Percentiles rank a stretch among this genome's conserved stretches.
Conservation (phyloP, 1,284 basidiomycete species). For the Wallemia mellicola region DNA sequence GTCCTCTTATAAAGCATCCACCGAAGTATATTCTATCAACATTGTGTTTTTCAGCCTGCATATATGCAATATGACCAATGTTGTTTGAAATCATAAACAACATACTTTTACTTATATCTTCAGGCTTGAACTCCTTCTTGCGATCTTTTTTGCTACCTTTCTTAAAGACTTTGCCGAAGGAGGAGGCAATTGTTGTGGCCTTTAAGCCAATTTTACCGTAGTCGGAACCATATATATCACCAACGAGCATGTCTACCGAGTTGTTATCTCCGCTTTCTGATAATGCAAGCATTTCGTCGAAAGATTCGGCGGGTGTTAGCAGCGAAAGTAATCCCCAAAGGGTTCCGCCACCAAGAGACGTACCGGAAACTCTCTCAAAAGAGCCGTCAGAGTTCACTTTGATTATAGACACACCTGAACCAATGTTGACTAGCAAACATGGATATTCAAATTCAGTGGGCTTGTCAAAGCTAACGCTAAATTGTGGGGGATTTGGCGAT, state of each 20-base stretch:
- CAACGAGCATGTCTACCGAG: constrained; percentile 91
- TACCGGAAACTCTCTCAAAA: constrained; percentile 90
- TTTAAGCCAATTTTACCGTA: constrained; percentile 82
- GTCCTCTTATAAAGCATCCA: constrained; percentile 92
- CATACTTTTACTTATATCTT: constrained; percentile 81
- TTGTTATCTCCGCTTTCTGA: constrained; percentile 83
- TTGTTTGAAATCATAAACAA: constrained; percentile 95
- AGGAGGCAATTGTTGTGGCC: constrained; percentile 87
- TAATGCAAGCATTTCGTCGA: constrained; percentile 90
- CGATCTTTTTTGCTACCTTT: constrained; percentile 33
- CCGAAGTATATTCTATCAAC: constrained; percentile 95
- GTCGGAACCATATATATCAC: constrained; percentile 92
- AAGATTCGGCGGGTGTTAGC: constrained; percentile 75
- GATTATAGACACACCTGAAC: constrained; percentile 89
- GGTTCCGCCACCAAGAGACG: constrained; percentile 94
- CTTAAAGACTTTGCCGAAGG: constrained; percentile 95
- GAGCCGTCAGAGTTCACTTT: constrained; percentile 82
- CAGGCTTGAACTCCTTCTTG: constrained; percentile 47
- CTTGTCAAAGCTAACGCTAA: constrained; percentile 45
- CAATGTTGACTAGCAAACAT: constrained; percentile 91
- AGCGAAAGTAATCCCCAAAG: constrained; percentile 86
- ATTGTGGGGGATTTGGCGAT: constrained; percentile 68
- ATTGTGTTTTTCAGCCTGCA: constrained; percentile 98
- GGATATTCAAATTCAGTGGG: constrained; percentile 51
- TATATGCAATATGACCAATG: constrained; percentile 96